These are phyloP conservation scores for Rubia tinctorum DNA, from an alignment of 305 asterid species.

Conservation along the genomic window DNA sequence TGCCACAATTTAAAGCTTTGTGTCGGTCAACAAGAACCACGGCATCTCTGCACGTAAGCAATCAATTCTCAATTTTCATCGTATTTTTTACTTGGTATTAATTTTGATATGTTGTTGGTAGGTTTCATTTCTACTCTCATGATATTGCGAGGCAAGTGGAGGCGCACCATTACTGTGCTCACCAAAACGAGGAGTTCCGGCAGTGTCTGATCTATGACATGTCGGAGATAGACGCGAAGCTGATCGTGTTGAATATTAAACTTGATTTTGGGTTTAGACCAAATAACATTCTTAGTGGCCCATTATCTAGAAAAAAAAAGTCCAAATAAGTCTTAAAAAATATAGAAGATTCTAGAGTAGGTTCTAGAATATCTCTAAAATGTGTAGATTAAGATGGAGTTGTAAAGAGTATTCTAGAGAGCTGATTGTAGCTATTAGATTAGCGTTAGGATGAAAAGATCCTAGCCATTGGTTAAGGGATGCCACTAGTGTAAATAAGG, in stretches of 20 bases:
- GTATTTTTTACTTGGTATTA: not conserved
- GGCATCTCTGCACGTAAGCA: conserved; percentile 86
- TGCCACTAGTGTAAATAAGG: too few species aligned
- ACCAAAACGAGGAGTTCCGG: conserved; percentile 76
- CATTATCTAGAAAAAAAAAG: too few species aligned
- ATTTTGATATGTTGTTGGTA: conserved; percentile 6
- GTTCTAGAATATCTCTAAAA: too few species aligned
- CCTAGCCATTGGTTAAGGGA: too few species aligned
- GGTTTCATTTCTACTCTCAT: conserved; percentile 80
- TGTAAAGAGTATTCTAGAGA: too few species aligned
- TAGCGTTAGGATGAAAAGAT: too few species aligned
- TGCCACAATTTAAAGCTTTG: conserved; percentile 71
- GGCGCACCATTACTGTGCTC: conserved; percentile 88
- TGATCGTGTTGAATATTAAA: conserved; percentile 51
- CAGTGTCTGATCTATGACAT: conserved; percentile 81
- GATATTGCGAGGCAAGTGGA: conserved; percentile 93
- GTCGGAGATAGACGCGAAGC: conserved; percentile 55
- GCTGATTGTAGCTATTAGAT: too few species aligned
- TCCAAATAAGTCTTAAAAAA: too few species aligned
- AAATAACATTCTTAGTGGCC: too few species aligned
- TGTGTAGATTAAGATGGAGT: too few species aligned
- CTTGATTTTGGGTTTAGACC: too few species aligned
- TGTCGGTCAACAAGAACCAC: conserved; percentile 87
- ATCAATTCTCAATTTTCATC: not conserved
- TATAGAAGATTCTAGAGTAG: too few species aligned